Evolutionary conservation across 768 basidiomycete genomes (phyloP).

Genomic region (Calocybe gangraenosa): DNA sequence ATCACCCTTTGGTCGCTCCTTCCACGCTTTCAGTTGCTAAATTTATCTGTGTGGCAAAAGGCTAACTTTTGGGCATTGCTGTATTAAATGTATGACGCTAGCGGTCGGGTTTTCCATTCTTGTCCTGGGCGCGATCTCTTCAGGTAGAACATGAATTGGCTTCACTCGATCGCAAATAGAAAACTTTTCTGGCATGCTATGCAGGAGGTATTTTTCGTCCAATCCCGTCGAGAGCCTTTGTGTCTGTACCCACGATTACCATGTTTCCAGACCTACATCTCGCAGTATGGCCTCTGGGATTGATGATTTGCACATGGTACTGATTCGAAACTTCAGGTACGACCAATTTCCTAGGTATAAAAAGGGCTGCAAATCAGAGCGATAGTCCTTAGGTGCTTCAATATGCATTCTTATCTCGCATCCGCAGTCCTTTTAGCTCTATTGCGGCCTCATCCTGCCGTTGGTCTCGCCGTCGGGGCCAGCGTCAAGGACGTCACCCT

Average conservation of each 20-base stretch:
- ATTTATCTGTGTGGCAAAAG: constrained; percentile 2
- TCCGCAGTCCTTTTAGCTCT: constrained; percentile 16
- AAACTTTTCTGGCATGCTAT: neutral
- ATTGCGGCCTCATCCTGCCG: constrained; percentile 11
- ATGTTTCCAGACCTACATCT: neutral
- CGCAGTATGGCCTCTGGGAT: neutral
- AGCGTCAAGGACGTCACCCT: constrained; percentile 23
- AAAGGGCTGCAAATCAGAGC: neutral
- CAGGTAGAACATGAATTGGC: neutral
- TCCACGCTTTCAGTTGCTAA: constrained; percentile 1
- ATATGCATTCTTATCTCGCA: constrained; percentile 19
- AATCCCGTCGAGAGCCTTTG: constrained; percentile 3
- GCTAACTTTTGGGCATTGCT: neutral
- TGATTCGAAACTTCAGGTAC: neutral
- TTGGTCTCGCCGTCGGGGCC: constrained; percentile 5
- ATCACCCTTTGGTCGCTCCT: neutral
- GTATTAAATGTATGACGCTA: neutral
- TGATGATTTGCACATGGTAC: neutral
- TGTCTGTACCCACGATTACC: constrained; percentile 1
- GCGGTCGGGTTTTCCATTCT: neutral
- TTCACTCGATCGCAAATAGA: neutral
- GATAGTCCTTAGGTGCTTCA: constrained; percentile 7
- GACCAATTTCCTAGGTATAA: constrained; percentile 5
- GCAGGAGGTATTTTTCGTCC: neutral
- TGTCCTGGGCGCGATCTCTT: neutral